Evolutionary conservation across 1,284 basidiomycete genomes (phyloP).

Genomic region (Rhodotorula sp.): DNA sequence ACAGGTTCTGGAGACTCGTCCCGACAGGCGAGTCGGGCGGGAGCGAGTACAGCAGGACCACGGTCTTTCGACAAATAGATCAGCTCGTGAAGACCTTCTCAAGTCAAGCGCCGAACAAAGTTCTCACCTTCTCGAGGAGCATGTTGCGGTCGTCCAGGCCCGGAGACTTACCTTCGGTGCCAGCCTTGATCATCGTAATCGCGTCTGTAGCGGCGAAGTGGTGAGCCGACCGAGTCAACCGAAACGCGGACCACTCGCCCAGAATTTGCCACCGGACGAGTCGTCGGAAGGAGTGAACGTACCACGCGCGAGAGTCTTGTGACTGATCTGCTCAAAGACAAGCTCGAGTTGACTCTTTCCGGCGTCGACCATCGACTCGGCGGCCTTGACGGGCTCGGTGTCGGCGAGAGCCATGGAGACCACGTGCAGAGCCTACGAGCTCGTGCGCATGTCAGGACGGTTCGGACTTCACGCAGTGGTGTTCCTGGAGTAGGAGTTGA

Average conservation of each 20-base stretch:
- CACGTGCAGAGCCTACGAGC: slow-evolving; percentile 10
- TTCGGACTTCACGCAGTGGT: neutral
- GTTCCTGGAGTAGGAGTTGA: neutral
- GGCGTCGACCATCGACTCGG: neutral
- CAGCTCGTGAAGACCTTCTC: neutral
- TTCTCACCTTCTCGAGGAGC: slow-evolving; percentile 29
- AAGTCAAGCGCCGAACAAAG: neutral
- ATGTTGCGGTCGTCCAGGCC: slow-evolving; percentile 35
- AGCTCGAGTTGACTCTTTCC: neutral
- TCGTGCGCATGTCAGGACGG: neutral
- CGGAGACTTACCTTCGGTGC: neutral
- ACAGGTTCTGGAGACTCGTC: slow-evolving; percentile 4
- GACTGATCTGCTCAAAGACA: slow-evolving; percentile 18
- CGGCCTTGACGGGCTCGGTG: neutral
- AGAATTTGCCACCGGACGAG: neutral
- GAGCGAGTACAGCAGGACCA: slow-evolving; percentile 12
- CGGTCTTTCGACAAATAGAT: slow-evolving; percentile 2
- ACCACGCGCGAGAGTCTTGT: slow-evolving; percentile 14
- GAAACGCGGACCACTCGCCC: neutral
- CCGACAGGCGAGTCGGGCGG: slow-evolving; percentile 19
- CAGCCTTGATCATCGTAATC: slow-evolving; percentile 5
- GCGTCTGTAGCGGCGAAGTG: slow-evolving; percentile 9
- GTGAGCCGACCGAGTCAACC: neutral
- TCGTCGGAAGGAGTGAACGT: neutral
- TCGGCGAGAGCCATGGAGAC: slow-evolving; percentile 16